Base-by-base conservation (phyloP, 768 basidiomycete species). In the Stropharia rugosoannulata region DNA sequence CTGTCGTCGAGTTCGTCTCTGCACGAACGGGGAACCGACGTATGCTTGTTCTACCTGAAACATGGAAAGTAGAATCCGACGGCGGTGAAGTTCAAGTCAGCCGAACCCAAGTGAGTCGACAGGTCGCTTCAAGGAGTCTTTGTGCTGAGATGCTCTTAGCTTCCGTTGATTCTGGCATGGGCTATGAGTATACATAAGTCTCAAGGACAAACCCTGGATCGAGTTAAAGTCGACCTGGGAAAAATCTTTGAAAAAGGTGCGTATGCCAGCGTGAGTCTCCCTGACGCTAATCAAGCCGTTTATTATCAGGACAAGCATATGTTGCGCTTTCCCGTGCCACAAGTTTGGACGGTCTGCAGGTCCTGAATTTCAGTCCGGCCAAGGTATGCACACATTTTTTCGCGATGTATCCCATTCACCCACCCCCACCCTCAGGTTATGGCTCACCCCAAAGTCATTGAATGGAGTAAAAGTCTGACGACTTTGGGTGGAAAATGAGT, bases 101-200 rank as follows among this genome's bases (percentile, higher is more conserved):
- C 55, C 75, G 95, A 61, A 77, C 75, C 2, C 95, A 98, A 83
- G 92, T 95, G 51, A 25, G 80, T 68, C 25, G 16, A 7, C 29
- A 7, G 9, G 29, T 32, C 9, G 9, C 29, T 32, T 7, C 29
- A 32, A 32, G 29, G 9, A 7, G 6, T 32, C 29, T 32, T 32
- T 32, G 29, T 32, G 9, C 29, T 32, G 29, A 32, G 29, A 32
- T 32, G 29, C 9, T 32, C 5, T 10, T 61, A 95, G 92, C 69
- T 96, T 1, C 93, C 93, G 0, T 68, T 98, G 22, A 95, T 97
- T 56, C 78, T 96, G 38, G 82, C 95, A 0, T 98, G 95, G 96
- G 95, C 96, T 0, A 96, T 98, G 93, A 92, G 89, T 45, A 98
- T 98, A 59, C 97, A 99, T 71, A 99, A 99, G 68, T 91, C 90